Evolutionary conservation across 2,329 filamentous ascomycete genomes (phyloP).

Genomic region (Talaromyces verruculosus): DNA sequence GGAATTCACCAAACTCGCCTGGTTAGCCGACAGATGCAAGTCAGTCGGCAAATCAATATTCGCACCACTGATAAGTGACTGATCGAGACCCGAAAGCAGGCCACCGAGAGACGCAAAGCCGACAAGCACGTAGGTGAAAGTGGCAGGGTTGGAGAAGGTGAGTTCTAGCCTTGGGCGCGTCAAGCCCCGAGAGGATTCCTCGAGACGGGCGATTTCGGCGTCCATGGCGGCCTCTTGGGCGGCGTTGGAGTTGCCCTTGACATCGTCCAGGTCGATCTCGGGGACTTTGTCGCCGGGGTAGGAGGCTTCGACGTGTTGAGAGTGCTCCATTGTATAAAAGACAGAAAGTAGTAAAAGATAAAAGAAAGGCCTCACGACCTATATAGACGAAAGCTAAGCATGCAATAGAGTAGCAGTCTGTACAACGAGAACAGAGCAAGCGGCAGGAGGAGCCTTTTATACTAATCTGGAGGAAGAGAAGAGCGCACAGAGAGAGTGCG

Average conservation of each 20-base stretch:
- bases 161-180: slow-evolving; percentile 42
- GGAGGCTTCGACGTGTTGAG: slow-evolving; percentile 31
- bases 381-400: not conserved
- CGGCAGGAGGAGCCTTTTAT: slow-evolving; percentile 7
- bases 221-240: slow-evolving; percentile 36
- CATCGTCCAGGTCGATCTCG: slow-evolving; percentile 30
- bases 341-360: not conserved
- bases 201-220: slow-evolving; percentile 32
- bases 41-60: slow-evolving; percentile 62
- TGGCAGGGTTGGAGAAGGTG: slow-evolving; percentile 60
- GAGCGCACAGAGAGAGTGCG: not conserved
- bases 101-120: slow-evolving; percentile 75
- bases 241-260: slow-evolving; percentile 27
- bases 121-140: slow-evolving; percentile 68
- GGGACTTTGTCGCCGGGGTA: slow-evolving; percentile 28
- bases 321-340: slow-evolving; percentile 17
- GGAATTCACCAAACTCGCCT: slow-evolving; percentile 67
- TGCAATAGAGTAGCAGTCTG: not conserved
- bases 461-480: not conserved
- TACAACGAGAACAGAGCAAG: not conserved
- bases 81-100: slow-evolving; percentile 69
- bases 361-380: not conserved
- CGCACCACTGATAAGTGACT: slow-evolving; percentile 70
- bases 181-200: slow-evolving; percentile 28
- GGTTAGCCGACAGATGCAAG: slow-evolving; percentile 54